Base-by-base conservation (phyloP, 176 grass and related monocot genomes). In the Avena insularis region DNA sequence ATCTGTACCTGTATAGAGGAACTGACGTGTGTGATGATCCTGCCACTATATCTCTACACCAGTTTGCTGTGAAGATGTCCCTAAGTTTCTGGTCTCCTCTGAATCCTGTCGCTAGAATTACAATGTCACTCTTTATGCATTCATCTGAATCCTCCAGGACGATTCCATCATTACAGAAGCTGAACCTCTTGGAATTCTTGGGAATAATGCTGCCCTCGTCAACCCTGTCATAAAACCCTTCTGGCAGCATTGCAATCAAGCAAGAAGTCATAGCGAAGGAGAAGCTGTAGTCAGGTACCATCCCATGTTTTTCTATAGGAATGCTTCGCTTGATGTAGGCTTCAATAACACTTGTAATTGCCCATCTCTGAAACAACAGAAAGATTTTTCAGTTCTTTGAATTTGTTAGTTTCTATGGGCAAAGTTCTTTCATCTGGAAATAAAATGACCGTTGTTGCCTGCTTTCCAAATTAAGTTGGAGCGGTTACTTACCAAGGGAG, bases 271-370 rank as follows among this genome's bases (percentile, higher is more conserved):
- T 89, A 56, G 94, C 84, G 21, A 94, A 90, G 59, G 87, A 87
- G 86, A 98, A 98, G 82, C 88, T 94, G 50, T 98, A 95, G 31
- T 98, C 94, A 43, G 97, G 97, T 54, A 96, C 92, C 97, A 98
- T 98, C 33, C 83, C 92, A 71, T 98, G 85, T 85, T 93, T 98
- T 68, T 93, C 63, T 71, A 96, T 73, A 79, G 94, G 97, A 82
- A 90, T 91, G 29, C 67, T 89, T 16, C 71, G 62, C 90, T 86
- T 92, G 78, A 89, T 84, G 88, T 92, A 90, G 10, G 80, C 90
- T 79, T 98, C 93, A 14, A 80, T 56, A 79, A 87, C 46, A 92
- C 94, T 95, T 78, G 92, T 90, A 49, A 95, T 75, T 2, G 82
- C 50, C 96, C 96, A 98, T 89, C 88, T 95, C 96, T 98, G 85